Percentiles rank a stretch among this genome's conserved stretches.
phyloP scores from a whole-genome alignment of 225 moss, liverwort and hornwort genomes.

The Polytrichum formosum region DNA sequence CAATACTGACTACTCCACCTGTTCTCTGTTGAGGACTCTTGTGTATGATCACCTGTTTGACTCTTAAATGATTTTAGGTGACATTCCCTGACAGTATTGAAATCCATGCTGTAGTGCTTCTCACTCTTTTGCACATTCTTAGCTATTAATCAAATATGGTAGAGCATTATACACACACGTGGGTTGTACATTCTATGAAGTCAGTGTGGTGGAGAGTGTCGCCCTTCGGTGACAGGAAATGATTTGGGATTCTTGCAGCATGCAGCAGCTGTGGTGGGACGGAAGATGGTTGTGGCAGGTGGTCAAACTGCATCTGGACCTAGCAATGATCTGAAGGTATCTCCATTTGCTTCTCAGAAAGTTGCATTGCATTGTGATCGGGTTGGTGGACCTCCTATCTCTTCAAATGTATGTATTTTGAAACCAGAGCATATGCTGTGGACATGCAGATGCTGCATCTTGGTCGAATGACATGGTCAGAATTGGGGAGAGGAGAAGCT shows the following conservation, averaged over 20 bases:
- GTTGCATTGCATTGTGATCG: background rate
- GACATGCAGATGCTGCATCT: slow-evolving; percentile 79
- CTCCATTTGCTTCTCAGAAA: background rate
- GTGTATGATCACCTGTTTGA: too few species aligned
- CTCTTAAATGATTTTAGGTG: too few species aligned
- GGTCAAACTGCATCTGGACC: slow-evolving; percentile 64
- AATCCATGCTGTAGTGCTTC: background rate
- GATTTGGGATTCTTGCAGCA: slow-evolving; percentile 55
- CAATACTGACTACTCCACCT: background rate
- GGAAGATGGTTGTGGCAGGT: slow-evolving; percentile 86
- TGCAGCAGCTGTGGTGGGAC: slow-evolving; percentile 94
- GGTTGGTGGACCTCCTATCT: too few species aligned
- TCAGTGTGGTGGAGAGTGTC: background rate
- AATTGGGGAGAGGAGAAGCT: slow-evolving; percentile 60
- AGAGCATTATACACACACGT: too few species aligned
- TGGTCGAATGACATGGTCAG: slow-evolving; percentile 83
- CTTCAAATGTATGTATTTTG: slow-evolving; percentile 3
- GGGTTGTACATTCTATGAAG: background rate
- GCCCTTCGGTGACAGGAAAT: too few species aligned
- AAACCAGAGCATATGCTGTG: slow-evolving; percentile 6
- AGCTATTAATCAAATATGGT: too few species aligned
- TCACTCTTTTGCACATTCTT: background rate
- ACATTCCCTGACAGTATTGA: too few species aligned
- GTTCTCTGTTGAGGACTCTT: background rate
- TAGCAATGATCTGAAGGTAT: slow-evolving; percentile 84